These are phyloP conservation scores for Rhododendron ovatum DNA, from an alignment of 148 eudicot genomes.

Conservation along the genomic window DNA sequence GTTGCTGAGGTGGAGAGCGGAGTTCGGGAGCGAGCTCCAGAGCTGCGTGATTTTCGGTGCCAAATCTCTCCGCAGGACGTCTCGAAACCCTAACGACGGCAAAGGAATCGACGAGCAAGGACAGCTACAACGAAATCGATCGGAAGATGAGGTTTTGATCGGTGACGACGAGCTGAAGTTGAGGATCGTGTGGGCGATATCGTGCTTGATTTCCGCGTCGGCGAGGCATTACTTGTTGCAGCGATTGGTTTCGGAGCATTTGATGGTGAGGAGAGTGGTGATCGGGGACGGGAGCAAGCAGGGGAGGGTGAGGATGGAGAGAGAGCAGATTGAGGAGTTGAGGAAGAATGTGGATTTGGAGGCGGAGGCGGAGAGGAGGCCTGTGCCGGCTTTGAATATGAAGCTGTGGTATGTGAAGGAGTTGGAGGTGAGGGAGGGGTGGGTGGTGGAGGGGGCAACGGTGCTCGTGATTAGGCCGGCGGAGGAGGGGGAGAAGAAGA, in stretches of 20 bases:
- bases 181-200: conserved; percentile 64
- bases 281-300: conserved; percentile 48
- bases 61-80: conserved; percentile 9
- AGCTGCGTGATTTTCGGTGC: conserved; percentile 59
- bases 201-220: conserved; percentile 60
- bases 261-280: conserved; percentile 24
- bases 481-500: not conserved
- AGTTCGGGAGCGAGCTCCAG: conserved; percentile 54
- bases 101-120: not conserved
- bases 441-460: conserved; percentile 65
- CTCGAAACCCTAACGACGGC: not conserved
- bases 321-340: conserved; percentile 36
- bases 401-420: conserved; percentile 54
- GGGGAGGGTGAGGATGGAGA: conserved; percentile 52
- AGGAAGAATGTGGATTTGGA: conserved; percentile 10
- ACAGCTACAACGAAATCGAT: not conserved
- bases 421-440: conserved; percentile 41
- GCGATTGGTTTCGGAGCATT: conserved; percentile 28
- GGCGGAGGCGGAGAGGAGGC: conserved; percentile 5
- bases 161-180: conserved; percentile 43
- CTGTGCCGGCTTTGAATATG: conserved; percentile 39
- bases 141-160: conserved; percentile 2
- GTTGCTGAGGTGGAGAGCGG: conserved; percentile 56
- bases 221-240: conserved; percentile 57
- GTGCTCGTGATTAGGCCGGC: conserved; percentile 50